phyloP scores from a whole-genome alignment of 2,329 filamentous ascomycete species.

The Huntiella decipiens region DNA sequence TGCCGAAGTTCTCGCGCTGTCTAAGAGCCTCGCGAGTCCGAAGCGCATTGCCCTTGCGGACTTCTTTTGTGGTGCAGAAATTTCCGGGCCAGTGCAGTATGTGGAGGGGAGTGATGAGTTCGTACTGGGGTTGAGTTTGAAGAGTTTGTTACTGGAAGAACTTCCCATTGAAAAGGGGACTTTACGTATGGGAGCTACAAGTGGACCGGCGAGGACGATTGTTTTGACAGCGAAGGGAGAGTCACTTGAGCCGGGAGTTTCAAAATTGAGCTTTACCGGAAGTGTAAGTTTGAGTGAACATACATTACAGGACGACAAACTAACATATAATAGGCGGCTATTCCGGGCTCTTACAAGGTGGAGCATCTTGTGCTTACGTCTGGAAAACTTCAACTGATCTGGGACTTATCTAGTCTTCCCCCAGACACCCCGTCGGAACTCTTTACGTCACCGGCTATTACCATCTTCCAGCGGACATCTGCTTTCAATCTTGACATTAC shows the following conservation, averaged over 20 bases:
- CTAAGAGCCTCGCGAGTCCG: conserved; percentile 31
- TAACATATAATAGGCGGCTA: conserved; percentile 30
- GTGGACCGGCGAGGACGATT: conserved; percentile 13
- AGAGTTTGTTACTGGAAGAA: conserved; percentile 7
- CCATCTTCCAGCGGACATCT: conserved; percentile 52
- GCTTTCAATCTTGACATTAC: conserved; percentile 42
- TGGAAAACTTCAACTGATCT: conserved; percentile 44
- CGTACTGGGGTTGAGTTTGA: conserved; percentile 12
- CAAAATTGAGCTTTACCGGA: conserved; percentile 20
- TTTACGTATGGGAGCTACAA: conserved; percentile 2
- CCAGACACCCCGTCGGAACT: conserved; percentile 29
- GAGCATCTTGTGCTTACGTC: conserved; percentile 49
- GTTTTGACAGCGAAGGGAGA: conserved; percentile 3
- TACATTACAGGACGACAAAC: background rate
- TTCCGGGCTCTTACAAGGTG: conserved; percentile 56
- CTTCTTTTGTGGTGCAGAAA: conserved; percentile 52
- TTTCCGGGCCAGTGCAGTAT: conserved; percentile 52
- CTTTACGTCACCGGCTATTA: conserved; percentile 40
- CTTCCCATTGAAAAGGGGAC: conserved; percentile 8
- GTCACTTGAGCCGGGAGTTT: conserved; percentile 32
- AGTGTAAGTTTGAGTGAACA: conserved; percentile 16
- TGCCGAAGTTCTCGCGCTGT: conserved; percentile 26
- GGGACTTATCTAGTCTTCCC: conserved; percentile 40
- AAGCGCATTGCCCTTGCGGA: conserved; percentile 48
- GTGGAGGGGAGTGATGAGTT: conserved; percentile 17